Percentiles rank a stretch among this genome's conserved stretches.
Conservation (phyloP, 768 basidiomycete species). For the Russula earlei region DNA sequence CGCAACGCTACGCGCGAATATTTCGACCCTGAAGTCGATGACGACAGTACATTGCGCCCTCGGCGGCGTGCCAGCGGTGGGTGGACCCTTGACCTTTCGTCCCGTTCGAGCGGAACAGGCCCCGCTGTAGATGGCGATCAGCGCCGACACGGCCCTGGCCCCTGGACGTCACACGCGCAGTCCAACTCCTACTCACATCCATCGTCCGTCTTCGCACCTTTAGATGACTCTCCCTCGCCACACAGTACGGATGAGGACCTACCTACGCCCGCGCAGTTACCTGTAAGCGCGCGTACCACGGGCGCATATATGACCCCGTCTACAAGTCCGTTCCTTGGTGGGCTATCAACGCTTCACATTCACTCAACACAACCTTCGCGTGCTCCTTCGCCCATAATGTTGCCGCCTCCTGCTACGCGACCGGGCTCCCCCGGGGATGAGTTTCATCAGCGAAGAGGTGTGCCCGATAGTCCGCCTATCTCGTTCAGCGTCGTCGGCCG, state of each 20-base stretch:
- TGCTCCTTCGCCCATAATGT: slow-evolving; percentile 59
- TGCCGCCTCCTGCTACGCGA: slow-evolving; percentile 43
- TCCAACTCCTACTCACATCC: slow-evolving; percentile 25
- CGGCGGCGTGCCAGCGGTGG: slow-evolving; percentile 17
- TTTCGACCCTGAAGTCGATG: slow-evolving; percentile 28
- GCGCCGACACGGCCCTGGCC: slow-evolving; percentile 21
- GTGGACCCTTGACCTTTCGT: slow-evolving; percentile 18
- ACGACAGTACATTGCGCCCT: slow-evolving; percentile 35
- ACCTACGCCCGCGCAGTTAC: slow-evolving; percentile 23
- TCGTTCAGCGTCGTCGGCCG: slow-evolving; percentile 20
- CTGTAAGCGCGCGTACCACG: slow-evolving; percentile 22
- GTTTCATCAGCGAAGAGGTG: slow-evolving; percentile 24
- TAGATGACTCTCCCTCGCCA: slow-evolving; percentile 60
- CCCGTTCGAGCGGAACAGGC: slow-evolving; percentile 26
- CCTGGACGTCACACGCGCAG: slow-evolving; percentile 23
- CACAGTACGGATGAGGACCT: slow-evolving; percentile 57
- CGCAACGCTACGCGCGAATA: slow-evolving; percentile 5
- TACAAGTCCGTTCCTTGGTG: slow-evolving; percentile 73
- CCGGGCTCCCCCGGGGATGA: slow-evolving; percentile 30
- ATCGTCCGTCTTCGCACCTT: slow-evolving; percentile 15
- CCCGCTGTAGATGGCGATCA: slow-evolving; percentile 28
- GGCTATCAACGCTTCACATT: slow-evolving; percentile 64
- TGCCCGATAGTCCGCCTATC: slow-evolving; percentile 31
- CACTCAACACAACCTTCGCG: slow-evolving; percentile 62
- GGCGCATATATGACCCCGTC: slow-evolving; percentile 45